Base-by-base conservation (phyloP, 768 basidiomycete species). In the Hirschioporus abietinus region DNA sequence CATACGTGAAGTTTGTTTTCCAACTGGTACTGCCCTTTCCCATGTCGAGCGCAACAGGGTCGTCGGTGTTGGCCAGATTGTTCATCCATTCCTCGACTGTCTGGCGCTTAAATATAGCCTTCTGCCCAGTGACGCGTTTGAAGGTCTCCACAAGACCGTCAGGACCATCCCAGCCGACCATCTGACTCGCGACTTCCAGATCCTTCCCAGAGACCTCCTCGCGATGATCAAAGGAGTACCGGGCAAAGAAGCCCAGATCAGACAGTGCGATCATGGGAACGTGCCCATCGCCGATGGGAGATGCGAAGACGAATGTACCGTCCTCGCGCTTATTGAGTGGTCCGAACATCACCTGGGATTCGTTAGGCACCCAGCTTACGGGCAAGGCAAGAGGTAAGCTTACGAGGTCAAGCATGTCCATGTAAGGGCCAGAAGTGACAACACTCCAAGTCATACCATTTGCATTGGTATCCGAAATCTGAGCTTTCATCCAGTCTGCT, bases 381-480 rank as follows among this genome's bases (percentile, higher is more conserved):
- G 57, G 35, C 58, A 15, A n/a, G 23, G 7, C 64, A 52, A 18
- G 60, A 27, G 23, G 20, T 4, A 18, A 10, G 73, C 78, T 25
- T 63, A 81, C 80, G 35, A 72, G 74, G 52, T 76, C 72, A n/a
- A 81, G 72, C 76, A 80, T 80, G 60, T 82, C 80, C 69, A 80
- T 76, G 68, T 81, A 81, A 9, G 78, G 78, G 1, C 80, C 78
- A 0, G 79, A 76, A 1, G 78, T 77, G 66, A 81, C 71, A 26
- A 75, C 69, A 23, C 74, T 76, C 79, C 79, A 81, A n/a, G 73
- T 73, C 57, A 80, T 69, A 24, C 69, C 73, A 9, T 70, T 66
- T 23, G 75, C 74, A 36, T 73, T 76, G 24, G 74, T 69, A 25
- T 68, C 74, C 3, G 78, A 77, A 15, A 76, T 73, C 67, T 81